These are phyloP conservation scores for Xylaria sp. DNA, from an alignment of 2,329 filamentous ascomycete genomes.

Conservation along the genomic window DNA sequence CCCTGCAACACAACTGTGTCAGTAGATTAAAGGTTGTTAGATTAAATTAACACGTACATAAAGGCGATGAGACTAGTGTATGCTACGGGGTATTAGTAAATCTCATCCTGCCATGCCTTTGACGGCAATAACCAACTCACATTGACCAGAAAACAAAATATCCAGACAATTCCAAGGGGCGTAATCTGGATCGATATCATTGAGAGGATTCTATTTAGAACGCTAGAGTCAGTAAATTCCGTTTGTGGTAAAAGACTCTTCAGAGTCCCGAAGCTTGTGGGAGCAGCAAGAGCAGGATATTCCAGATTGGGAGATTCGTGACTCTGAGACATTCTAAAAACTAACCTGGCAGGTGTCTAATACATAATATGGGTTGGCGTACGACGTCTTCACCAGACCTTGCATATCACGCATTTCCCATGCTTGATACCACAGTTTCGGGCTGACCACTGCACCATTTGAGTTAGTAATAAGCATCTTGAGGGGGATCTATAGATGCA, in stretches of 20 bases:
- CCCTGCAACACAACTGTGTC: slow-evolving; percentile 47
- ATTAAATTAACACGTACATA: slow-evolving; percentile 47
- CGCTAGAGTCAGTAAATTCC: too few species aligned
- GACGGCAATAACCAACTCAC: slow-evolving; percentile 42
- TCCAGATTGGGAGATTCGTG: too few species aligned
- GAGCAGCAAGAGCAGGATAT: too few species aligned
- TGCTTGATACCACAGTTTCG: slow-evolving; percentile 70
- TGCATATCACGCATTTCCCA: slow-evolving; percentile 61
- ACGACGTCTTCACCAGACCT: slow-evolving; percentile 68
- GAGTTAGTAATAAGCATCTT: slow-evolving; percentile 1
- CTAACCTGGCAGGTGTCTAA: slow-evolving; percentile 65
- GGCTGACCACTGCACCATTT: slow-evolving; percentile 66
- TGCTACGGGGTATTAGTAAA: slow-evolving; percentile 47
- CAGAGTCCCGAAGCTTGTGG: too few species aligned
- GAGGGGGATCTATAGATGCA: neutral
- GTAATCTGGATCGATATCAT: slow-evolving; percentile 52
- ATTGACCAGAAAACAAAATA: slow-evolving; percentile 75
- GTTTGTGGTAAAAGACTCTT: too few species aligned
- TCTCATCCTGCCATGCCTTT: neutral
- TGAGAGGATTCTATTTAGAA: slow-evolving; percentile 72
- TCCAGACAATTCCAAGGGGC: slow-evolving; percentile 70
- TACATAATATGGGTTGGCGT: slow-evolving; percentile 71
- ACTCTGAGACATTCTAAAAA: too few species aligned
- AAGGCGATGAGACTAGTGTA: slow-evolving; percentile 77
- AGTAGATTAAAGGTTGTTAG: slow-evolving; percentile 1